These are phyloP conservation scores for Dactylellina drechsleri DNA, from an alignment of 2,329 filamentous ascomycete genomes.

Conservation along the genomic window DNA sequence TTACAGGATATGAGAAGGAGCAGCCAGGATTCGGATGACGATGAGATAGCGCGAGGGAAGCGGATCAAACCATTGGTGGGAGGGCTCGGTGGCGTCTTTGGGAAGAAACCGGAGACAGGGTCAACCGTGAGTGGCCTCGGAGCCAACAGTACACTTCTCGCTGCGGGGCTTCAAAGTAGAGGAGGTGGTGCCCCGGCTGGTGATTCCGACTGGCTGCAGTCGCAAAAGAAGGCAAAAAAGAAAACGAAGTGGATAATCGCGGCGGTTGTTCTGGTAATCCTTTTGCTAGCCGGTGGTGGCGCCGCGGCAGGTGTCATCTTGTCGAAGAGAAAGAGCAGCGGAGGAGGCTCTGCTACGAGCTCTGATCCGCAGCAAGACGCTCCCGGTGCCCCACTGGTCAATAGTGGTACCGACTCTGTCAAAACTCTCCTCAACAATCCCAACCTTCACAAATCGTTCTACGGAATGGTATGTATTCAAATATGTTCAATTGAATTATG, in stretches of 20 bases:
- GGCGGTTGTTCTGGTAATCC: slow-evolving; percentile 72
- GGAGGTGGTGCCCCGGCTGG: slow-evolving; percentile 6
- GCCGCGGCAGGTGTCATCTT: slow-evolving; percentile 76
- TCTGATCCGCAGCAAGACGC: slow-evolving; percentile 54
- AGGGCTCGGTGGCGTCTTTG: slow-evolving; percentile 47
- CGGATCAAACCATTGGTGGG: slow-evolving; percentile 26
- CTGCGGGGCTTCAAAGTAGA: slow-evolving; percentile 13
- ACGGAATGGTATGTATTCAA: slow-evolving; percentile 70
- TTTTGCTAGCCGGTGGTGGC: slow-evolving; percentile 78
- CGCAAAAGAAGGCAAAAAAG: slow-evolving; percentile 72
- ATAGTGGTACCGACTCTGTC: slow-evolving; percentile 69
- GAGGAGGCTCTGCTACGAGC: slow-evolving; percentile 57
- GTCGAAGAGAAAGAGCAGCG: slow-evolving; percentile 64
- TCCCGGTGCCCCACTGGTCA: slow-evolving; percentile 62
- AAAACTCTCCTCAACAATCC: slow-evolving; percentile 78
- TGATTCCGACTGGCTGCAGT: slow-evolving; percentile 69
- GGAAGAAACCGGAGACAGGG: slow-evolving; percentile 40
- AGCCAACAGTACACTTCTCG: slow-evolving; percentile 39
- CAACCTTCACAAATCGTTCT: slow-evolving; percentile 89
- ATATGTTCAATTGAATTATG: background rate
- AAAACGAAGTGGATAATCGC: slow-evolving; percentile 75
- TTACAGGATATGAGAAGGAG: slow-evolving; percentile 51
- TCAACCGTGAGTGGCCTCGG: slow-evolving; percentile 43
- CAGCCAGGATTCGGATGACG: slow-evolving; percentile 52
- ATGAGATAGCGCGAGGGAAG: slow-evolving; percentile 43